Conservation (phyloP, 805 yeast species). For the Candida oleophila region DNA sequence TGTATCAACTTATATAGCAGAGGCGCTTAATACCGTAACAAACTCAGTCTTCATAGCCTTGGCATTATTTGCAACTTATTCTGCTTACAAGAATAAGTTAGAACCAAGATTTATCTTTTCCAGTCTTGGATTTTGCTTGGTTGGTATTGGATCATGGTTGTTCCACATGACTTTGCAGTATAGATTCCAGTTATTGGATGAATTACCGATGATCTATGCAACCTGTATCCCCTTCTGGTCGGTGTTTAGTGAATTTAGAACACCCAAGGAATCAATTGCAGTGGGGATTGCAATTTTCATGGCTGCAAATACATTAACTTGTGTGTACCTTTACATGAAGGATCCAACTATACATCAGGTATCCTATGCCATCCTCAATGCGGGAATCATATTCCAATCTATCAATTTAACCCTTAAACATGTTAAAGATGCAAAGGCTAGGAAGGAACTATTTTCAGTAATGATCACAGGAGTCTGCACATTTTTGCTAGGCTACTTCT, state of each 20-base stretch:
- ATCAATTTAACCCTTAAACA: slow-evolving; percentile 47
- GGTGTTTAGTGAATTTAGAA: slow-evolving; percentile 60
- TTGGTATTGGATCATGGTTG: slow-evolving; percentile 91
- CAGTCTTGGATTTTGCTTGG: slow-evolving; percentile 78
- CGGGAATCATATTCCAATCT: slow-evolving; percentile 66
- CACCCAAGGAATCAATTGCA: slow-evolving; percentile 34
- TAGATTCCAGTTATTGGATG: slow-evolving; percentile 89
- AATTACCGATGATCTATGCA: slow-evolving; percentile 96
- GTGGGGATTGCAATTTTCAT: slow-evolving; percentile 48
- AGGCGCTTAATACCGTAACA: slow-evolving; percentile 82
- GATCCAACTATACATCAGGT: slow-evolving; percentile 89
- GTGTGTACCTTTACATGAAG: slow-evolving; percentile 66
- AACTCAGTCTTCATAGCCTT: slow-evolving; percentile 54
- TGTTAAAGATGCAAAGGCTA: slow-evolving; percentile 50
- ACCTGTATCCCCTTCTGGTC: slow-evolving; percentile 94
- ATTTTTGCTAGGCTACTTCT: slow-evolving; percentile 71
- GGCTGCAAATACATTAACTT: slow-evolving; percentile 64
- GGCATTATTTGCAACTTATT: slow-evolving; percentile 64
- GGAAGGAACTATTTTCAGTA: slow-evolving; percentile 50
- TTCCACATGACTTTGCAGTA: slow-evolving; percentile 95
- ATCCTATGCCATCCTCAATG: slow-evolving; percentile 77
- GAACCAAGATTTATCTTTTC: slow-evolving; percentile 72
- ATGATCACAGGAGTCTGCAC: slow-evolving; percentile 58
- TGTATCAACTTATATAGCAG: slow-evolving; percentile 82
- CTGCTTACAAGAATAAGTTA: slow-evolving; percentile 57